phyloP scores from a whole-genome alignment of 371 early-diverging fungal genomes.

The Gilbertella persicaria region DNA sequence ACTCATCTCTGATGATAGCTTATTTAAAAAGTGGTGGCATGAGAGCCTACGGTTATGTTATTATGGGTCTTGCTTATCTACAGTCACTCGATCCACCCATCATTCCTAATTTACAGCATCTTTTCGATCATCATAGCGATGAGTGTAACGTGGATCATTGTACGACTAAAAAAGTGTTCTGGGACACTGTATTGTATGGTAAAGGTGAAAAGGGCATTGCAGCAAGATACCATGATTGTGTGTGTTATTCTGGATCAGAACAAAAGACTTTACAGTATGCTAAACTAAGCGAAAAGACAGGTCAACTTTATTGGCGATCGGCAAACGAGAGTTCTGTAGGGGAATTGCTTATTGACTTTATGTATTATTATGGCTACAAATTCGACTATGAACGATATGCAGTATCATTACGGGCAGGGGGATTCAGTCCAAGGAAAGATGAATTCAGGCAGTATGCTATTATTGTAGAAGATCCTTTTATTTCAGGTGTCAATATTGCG shows the following conservation, averaged over 20 bases:
- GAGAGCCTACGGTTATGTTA: slow-evolving; percentile 1
- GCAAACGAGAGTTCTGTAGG: neutral
- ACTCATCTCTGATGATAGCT: too few relatives aligned
- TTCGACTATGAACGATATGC: slow-evolving; percentile 11
- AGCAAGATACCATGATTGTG: slow-evolving; percentile 15
- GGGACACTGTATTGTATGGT: neutral
- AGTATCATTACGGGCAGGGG: slow-evolving; percentile 11
- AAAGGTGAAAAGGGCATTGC: neutral
- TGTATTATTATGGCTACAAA: slow-evolving; percentile 16
- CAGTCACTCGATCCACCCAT: slow-evolving; percentile 13
- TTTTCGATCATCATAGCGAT: neutral
- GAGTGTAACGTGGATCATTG: neutral
- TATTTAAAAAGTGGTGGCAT: slow-evolving; percentile 1
- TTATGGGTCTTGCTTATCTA: slow-evolving; percentile 11
- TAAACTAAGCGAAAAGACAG: neutral
- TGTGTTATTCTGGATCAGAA: neutral
- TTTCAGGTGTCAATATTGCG: slow-evolving; percentile 12
- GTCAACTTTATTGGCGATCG: slow-evolving; percentile 10
- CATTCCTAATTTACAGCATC: slow-evolving; percentile 17
- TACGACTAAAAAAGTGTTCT: slow-evolving; percentile 1
- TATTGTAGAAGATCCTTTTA: slow-evolving; percentile 15
- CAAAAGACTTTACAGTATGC: neutral
- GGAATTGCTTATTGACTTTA: slow-evolving; percentile 12
- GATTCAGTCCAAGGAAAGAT: neutral
- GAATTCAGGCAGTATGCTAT: neutral